phyloP scores from a whole-genome alignment of 2,329 filamentous ascomycete genomes.

The Colletotrichum tropicale region DNA sequence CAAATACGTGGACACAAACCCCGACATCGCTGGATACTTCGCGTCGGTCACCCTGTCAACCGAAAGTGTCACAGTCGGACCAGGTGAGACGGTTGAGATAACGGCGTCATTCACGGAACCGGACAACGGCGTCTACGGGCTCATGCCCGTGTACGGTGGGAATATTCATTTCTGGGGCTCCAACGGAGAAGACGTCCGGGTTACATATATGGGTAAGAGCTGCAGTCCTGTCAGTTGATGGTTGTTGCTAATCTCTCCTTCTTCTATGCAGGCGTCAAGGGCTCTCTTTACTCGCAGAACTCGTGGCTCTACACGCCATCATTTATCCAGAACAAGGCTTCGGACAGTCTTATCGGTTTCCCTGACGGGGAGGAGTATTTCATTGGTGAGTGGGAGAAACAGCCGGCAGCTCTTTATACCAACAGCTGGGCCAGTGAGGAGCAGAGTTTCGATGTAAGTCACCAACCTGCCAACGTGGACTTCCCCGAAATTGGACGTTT shows the following conservation, averaged over 20 bases:
- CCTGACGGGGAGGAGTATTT: background rate
- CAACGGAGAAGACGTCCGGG: background rate
- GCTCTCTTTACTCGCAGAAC: background rate
- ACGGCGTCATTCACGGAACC: background rate
- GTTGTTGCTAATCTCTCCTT: background rate
- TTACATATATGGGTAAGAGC: background rate
- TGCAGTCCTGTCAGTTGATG: accelerated
- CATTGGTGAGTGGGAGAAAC: background rate
- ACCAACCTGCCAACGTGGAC: accelerated
- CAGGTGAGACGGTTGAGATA: background rate
- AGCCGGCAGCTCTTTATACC: slow-evolving; percentile 19
- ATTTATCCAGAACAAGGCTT: background rate
- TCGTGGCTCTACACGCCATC: background rate
- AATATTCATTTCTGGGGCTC: background rate
- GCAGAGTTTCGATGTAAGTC: slow-evolving; percentile 28
- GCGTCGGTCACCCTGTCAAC: background rate
- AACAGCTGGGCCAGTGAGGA: slow-evolving; percentile 45
- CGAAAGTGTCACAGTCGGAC: background rate
- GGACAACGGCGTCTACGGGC: background rate
- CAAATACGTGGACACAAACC: background rate
- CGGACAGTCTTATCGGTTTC: background rate
- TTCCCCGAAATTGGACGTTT: accelerated
- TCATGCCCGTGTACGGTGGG: background rate
- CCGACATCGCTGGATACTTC: background rate
- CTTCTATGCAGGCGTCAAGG: background rate